phyloP scores from a whole-genome alignment of 345 rosid species.

The Streptanthus diversifolius region DNA sequence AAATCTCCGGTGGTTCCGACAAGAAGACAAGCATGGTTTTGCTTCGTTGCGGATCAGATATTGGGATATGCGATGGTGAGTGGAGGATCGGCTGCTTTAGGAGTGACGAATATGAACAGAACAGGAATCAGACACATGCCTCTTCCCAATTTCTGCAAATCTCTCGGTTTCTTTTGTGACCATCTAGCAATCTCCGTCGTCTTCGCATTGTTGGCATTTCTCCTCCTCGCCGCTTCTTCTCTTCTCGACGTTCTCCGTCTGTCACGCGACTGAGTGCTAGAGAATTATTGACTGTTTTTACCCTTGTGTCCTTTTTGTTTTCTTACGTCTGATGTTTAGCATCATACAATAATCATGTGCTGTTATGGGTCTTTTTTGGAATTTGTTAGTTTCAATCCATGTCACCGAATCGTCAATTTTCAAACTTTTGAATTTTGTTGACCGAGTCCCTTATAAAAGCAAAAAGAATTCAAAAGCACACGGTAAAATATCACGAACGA shows the following conservation, averaged over 20 bases:
- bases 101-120: slow-evolving; percentile 75
- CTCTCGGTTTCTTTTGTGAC: slow-evolving; percentile 62
- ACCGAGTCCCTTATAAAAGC: slow-evolving; percentile 7
- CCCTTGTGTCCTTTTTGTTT: neutral
- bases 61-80: slow-evolving; percentile 65
- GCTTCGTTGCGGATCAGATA: slow-evolving; percentile 73
- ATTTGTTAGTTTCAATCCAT: slow-evolving; percentile 21
- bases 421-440: slow-evolving; percentile 29
- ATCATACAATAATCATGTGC: neutral
- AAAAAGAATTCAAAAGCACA: neutral
- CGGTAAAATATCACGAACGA: neutral
- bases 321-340: neutral
- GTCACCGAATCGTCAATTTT: slow-evolving; percentile 21
- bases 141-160: slow-evolving; percentile 80
- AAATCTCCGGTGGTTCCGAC: slow-evolving; percentile 51
- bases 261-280: slow-evolving; percentile 26
- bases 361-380: neutral
- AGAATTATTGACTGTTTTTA: neutral
- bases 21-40: slow-evolving; percentile 67
- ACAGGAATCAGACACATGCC: slow-evolving; percentile 70
- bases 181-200: slow-evolving; percentile 64
- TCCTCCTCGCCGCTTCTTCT: slow-evolving; percentile 58
- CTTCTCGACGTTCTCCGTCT: slow-evolving; percentile 60
- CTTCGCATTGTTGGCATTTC: slow-evolving; percentile 57
- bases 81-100: slow-evolving; percentile 80